Evolutionary conservation across 2,329 filamentous ascomycete species (phyloP).

Genomic region (Ambrosiella cleistominuta): DNA sequence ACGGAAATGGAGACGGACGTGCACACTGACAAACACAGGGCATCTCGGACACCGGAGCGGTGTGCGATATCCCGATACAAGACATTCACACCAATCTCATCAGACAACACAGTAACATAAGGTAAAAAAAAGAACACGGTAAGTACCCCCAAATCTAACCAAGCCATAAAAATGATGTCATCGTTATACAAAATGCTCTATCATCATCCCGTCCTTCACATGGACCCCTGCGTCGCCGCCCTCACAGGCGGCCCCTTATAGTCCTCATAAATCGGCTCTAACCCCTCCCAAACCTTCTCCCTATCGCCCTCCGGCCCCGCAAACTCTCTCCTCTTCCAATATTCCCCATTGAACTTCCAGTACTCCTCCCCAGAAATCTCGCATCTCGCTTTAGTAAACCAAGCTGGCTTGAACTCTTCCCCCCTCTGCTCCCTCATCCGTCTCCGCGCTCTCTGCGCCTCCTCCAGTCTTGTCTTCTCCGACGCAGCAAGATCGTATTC

Average conservation of each 20-base stretch:
- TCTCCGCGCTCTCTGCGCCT: slow-evolving; percentile 68
- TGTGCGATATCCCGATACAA: too few relatives aligned
- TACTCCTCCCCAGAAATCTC: slow-evolving; percentile 72
- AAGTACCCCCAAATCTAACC: neutral
- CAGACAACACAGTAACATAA: slow-evolving; percentile 3
- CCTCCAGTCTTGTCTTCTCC: slow-evolving; percentile 89
- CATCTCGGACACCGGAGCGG: too few relatives aligned
- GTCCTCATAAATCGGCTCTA: slow-evolving; percentile 57
- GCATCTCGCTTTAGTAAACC: slow-evolving; percentile 62
- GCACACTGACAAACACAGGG: too few relatives aligned
- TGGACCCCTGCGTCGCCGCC: slow-evolving; percentile 8
- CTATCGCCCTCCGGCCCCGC: slow-evolving; percentile 41
- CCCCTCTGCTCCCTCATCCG: slow-evolving; percentile 57
- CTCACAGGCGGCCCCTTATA: slow-evolving; percentile 8
- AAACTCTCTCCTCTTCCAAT: slow-evolving; percentile 61
- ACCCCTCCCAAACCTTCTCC: slow-evolving; percentile 42
- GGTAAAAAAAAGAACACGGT: neutral
- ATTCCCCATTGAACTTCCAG: slow-evolving; percentile 78
- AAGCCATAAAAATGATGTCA: neutral
- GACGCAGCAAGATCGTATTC: slow-evolving; percentile 82
- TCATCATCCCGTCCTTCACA: neutral
- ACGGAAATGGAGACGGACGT: too few relatives aligned
- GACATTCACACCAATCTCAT: neutral
- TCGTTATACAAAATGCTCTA: neutral
- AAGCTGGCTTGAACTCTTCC: slow-evolving; percentile 66